Evolutionary conservation across 2,329 filamentous ascomycete genomes (phyloP), one percentile per base, ranked within the genome.

Genomic region (Ophioceras dolichostomum): DNA sequence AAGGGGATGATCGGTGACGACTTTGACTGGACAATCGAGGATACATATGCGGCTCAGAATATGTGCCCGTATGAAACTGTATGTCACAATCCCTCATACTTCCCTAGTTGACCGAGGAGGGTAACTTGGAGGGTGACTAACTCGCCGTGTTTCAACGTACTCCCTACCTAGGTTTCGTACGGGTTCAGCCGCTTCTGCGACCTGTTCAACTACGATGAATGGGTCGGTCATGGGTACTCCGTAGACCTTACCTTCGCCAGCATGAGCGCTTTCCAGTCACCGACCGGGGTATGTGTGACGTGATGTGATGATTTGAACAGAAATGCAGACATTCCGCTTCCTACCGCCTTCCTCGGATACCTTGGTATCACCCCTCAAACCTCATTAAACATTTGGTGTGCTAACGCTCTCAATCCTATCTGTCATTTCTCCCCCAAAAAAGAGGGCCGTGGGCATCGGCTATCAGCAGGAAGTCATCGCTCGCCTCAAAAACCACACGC

Each of bases 11-110:
- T 76, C n/a, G n/a, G n/a, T 0, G 54, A 67, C 2, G 65, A 64
- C 16, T 68, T 76, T 50, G 70, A 79, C 38, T 84, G 81, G 76
- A 79, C 72, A 1, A 50, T 72, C 4, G 55, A 64, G 3, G 77
- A 83, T 48, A 70, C 70, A 0, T 82, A 79, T 54, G 73, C 78
- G 14, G 76, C 76, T 0, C 82, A 87, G 54, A 76, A 66, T 3
- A 65, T 87, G 52, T 88, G 83, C 47, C 76, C 82, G 0, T 88
- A 87, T 49, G 83, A 88, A 55, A 85, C 79, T 0, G 69, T 59
- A 40, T 39, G 53, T 41, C 7, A 1, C 9, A 26, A 26, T 12
- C 12, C 22, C n/a, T n/a, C n/a, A n/a, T n/a, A n/a, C n/a, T n/a
- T n/a, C n/a, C n/a, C n/a, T n/a, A n/a, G n/a, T n/a, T n/a, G n/a